phyloP scores from a whole-genome alignment of 2,329 filamentous ascomycete species.

The Alternaria tenuissima region DNA sequence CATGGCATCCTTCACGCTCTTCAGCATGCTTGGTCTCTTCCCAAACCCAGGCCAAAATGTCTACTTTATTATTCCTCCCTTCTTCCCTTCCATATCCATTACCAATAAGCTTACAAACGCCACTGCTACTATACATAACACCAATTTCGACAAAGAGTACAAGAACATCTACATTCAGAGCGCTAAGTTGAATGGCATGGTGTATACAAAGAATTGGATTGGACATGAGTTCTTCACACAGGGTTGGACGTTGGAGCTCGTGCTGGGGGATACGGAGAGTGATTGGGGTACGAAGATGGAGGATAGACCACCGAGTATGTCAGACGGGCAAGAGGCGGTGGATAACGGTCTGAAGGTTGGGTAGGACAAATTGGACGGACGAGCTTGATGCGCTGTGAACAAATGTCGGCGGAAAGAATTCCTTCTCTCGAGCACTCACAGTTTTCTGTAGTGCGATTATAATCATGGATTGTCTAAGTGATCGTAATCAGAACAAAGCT shows the following conservation, averaged over 20 bases:
- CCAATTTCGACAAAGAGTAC: slow-evolving; percentile 54
- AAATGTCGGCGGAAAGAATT: background rate
- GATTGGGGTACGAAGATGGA: slow-evolving; percentile 54
- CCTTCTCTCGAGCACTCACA: background rate
- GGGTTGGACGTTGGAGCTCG: slow-evolving; percentile 55
- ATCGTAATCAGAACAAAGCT: slow-evolving; percentile 45
- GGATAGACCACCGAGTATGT: slow-evolving; percentile 43
- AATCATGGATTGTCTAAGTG: background rate
- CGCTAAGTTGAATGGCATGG: slow-evolving; percentile 53
- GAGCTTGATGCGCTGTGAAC: too few relatives aligned
- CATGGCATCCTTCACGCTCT: slow-evolving; percentile 56
- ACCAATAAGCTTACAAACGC: slow-evolving; percentile 52
- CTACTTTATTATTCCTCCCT: slow-evolving; percentile 58
- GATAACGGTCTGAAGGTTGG: background rate
- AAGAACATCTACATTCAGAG: slow-evolving; percentile 56
- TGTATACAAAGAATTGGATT: slow-evolving; percentile 57
- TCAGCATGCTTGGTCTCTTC: slow-evolving; percentile 57
- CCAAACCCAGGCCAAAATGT: slow-evolving; percentile 59
- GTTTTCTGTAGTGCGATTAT: background rate
- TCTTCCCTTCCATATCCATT: slow-evolving; percentile 54
- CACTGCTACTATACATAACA: slow-evolving; percentile 51
- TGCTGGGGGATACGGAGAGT: slow-evolving; percentile 53
- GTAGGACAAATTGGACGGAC: background rate
- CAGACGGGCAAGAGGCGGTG: slow-evolving; percentile 1
- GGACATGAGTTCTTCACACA: slow-evolving; percentile 56